Conservation (phyloP, 2,329 filamentous ascomycete genomes). For the Helotiales sp. region DNA sequence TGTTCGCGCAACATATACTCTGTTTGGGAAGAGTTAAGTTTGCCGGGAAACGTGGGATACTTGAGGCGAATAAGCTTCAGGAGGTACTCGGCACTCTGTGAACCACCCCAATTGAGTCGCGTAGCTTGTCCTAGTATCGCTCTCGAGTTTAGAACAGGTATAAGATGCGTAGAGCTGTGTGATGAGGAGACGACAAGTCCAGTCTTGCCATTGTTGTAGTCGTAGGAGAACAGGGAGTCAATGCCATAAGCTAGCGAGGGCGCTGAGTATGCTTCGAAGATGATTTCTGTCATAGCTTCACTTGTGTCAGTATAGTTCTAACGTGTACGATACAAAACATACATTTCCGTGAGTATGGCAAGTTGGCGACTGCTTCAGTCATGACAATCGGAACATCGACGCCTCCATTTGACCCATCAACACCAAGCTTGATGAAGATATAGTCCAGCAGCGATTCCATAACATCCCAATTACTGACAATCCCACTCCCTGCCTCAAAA, state of each 20-base stretch:
- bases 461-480: conserved; percentile 96
- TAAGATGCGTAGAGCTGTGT: conserved; percentile 91
- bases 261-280: conserved; percentile 93
- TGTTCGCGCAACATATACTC: conserved; percentile 86
- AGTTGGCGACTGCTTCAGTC: conserved; percentile 92
- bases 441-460: conserved; percentile 96
- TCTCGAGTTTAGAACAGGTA: conserved; percentile 87
- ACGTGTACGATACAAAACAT: conserved; percentile 35
- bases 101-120: conserved; percentile 91
- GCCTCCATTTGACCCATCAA: conserved; percentile 71
- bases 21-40: conserved; percentile 82
- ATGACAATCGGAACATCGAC: conserved; percentile 89
- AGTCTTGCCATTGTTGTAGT: conserved; percentile 79
- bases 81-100: conserved; percentile 86
- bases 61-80: conserved; percentile 87
- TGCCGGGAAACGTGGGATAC: conserved; percentile 85
- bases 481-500: conserved; percentile 86
- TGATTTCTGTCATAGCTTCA: conserved; percentile 90
- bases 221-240: conserved; percentile 94
- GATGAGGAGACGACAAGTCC: conserved; percentile 91
- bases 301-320: conserved; percentile 29
- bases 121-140: conserved; percentile 83
- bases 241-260: conserved; percentile 92
- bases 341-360: conserved; percentile 88
- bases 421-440: conserved; percentile 87